Conservation (phyloP, 225 moss, liverwort and hornwort genomes). For the Marchantia paleacea region DNA sequence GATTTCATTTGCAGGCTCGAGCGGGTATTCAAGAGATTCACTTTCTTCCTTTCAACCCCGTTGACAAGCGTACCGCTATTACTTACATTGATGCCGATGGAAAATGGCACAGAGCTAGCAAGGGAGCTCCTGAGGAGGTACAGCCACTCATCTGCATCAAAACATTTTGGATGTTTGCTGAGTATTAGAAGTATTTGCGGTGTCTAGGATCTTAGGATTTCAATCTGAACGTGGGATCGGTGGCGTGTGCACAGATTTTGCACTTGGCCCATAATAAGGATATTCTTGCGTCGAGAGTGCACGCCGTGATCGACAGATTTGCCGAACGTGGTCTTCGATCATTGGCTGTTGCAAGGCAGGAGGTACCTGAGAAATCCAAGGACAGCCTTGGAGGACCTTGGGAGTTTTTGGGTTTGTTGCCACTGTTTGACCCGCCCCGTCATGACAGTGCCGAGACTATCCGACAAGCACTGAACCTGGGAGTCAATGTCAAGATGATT, state of each 20-base stretch:
- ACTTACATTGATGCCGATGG: constrained; percentile 32
- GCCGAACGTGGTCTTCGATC: constrained; percentile 56
- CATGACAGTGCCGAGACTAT: constrained; percentile 59
- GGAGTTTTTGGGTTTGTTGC: constrained; percentile 47
- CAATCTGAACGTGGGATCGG: background rate
- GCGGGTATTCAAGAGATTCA: constrained; percentile 31
- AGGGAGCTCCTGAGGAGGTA: constrained; percentile 33
- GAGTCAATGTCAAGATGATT: constrained; percentile 57
- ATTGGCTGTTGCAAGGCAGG: constrained; percentile 43
- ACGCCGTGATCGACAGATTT: constrained; percentile 46
- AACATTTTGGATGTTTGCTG: constrained; percentile 43
- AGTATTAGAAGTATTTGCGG: constrained; percentile 21
- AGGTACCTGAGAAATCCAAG: constrained; percentile 40
- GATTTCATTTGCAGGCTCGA: constrained; percentile 15
- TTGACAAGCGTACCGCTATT: constrained; percentile 35
- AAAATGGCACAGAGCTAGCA: constrained; percentile 27
- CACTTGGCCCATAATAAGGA: constrained; percentile 38
- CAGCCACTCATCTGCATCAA: background rate
- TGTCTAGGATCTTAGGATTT: no score
- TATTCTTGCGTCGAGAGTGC: constrained; percentile 27
- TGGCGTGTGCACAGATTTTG: constrained; percentile 36
- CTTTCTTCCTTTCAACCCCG: constrained; percentile 32
- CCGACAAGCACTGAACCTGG: constrained; percentile 44
- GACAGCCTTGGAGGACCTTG: constrained; percentile 49
- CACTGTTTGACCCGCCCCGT: constrained; percentile 50